These are phyloP conservation scores for Gossypium herbaceum DNA, from an alignment of 345 rosid species.

Conservation along the genomic window DNA sequence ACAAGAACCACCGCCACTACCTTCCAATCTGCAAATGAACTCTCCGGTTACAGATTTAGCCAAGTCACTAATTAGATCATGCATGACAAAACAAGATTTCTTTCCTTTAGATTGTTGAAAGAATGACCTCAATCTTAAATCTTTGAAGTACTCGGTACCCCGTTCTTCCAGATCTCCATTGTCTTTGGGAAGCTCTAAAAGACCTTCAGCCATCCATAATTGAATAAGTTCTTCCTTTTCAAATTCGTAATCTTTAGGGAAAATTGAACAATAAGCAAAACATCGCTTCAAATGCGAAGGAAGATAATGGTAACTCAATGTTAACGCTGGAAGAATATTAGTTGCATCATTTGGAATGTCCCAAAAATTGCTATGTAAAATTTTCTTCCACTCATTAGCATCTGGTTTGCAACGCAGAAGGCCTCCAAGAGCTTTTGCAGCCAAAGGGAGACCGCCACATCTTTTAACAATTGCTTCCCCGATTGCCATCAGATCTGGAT, in stretches of 20 bases:
- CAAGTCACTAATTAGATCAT: constrained; percentile 8
- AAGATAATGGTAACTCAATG: constrained; percentile 21
- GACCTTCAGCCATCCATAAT: constrained; percentile 25
- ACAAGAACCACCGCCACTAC: neutral
- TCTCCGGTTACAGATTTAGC: constrained; percentile 8
- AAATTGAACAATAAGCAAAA: constrained; percentile 26
- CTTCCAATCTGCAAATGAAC: neutral
- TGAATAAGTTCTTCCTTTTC: constrained; percentile 15
- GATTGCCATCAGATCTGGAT: constrained; percentile 11
- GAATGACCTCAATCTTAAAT: neutral
- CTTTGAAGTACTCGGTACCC: neutral
- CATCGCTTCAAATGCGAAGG: constrained; percentile 23
- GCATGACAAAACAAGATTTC: constrained; percentile 3
- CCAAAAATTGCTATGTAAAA: constrained; percentile 17
- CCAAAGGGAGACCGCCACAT: constrained; percentile 29
- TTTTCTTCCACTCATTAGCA: constrained; percentile 14
- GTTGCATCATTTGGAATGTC: constrained; percentile 7
- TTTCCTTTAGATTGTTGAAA: neutral
- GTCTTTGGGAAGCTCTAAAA: neutral
- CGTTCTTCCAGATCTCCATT: neutral
- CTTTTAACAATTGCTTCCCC: constrained; percentile 18
- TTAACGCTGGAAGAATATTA: constrained; percentile 11
- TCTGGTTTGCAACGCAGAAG: neutral
- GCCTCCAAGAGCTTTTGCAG: constrained; percentile 14
- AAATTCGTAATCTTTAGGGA: constrained; percentile 19